Evolutionary conservation across 495 filamentous ascomycete genomes (phyloP), one percentile per base, ranked within the genome.

Genomic region (Podospora conica): DNA sequence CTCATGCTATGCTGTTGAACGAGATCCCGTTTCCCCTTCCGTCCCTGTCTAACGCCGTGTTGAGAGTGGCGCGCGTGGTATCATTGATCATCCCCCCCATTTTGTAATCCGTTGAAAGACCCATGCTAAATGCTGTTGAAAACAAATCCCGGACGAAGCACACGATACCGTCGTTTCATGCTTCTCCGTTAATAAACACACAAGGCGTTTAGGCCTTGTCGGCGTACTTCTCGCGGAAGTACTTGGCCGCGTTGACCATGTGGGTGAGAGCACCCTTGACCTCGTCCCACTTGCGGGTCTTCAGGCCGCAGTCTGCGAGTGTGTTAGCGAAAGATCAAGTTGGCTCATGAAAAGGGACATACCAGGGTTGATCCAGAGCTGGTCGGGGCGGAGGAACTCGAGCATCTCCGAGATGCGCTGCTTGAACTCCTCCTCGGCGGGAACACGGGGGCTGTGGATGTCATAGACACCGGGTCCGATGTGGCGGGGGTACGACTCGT

Each of bases 381-480:
- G 93, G 67, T 96, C 90, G 53, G 92, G 91, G 64, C 68, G 67
- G 63, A 73, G 90, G 86, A 90, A 94, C 80, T 89, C 80, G 63
- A 98, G 87, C 95, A 98, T 98, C 89, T 98, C 94, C 76, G 89
- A 86, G 77, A 98, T 90, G 76, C 96, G 88, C 78, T 90, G 90
- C 87, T 91, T 93, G 87, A 98, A 96, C 88, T 98, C 95, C 80
- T 93, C 83, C 87, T 96, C 88, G 78, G 85, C 86, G 70, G 95
- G 95, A 58, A 98, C 84, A 90, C 95, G 96, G 63, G 95, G 96
- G 63, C 90, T 94, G 91, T 98, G 95, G 85, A 98, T 98, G 80
- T 98, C 95, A 77, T 97, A 98, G 80, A 98, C 94, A 87, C 93
- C 95, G 65, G 95, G 95, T 57, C 95, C 95, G 72, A 98, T 98